phyloP scores from a whole-genome alignment of 2,329 filamentous ascomycete genomes.

The Magnaporthiopsis rhizophila region DNA sequence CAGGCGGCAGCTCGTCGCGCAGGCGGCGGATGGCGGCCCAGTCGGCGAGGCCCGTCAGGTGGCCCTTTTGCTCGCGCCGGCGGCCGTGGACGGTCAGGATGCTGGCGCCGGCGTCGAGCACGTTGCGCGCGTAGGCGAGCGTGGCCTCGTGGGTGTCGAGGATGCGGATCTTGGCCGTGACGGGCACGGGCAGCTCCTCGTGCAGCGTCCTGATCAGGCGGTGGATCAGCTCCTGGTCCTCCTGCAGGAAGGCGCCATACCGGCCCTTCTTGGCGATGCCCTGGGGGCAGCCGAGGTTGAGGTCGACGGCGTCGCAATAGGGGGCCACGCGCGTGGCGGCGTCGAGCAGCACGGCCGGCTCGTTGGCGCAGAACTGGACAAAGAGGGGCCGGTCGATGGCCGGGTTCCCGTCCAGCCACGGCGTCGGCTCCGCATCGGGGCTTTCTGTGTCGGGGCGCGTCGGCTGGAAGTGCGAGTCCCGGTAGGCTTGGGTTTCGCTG shows the following conservation, averaged over 20 bases:
- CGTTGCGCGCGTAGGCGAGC: slow-evolving; percentile 79
- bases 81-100: slow-evolving; percentile 91
- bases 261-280: slow-evolving; percentile 86
- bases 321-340: slow-evolving; percentile 74
- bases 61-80: slow-evolving; percentile 85
- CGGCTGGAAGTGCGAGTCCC: slow-evolving; percentile 74
- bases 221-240: slow-evolving; percentile 78
- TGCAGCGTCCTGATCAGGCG: slow-evolving; percentile 79
- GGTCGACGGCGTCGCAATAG: slow-evolving; percentile 88
- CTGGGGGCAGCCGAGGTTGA: slow-evolving; percentile 94
- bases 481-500: slow-evolving; percentile 65
- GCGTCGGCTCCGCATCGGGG: slow-evolving; percentile 17
- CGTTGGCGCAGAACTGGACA: slow-evolving; percentile 93
- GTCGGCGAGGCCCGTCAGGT: slow-evolving; percentile 87
- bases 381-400: slow-evolving; percentile 79
- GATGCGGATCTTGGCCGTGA: slow-evolving; percentile 92
- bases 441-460: slow-evolving; percentile 27
- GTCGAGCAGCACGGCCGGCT: slow-evolving; percentile 68
- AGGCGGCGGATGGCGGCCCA: slow-evolving; percentile 81
- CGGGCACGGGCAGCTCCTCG: slow-evolving; percentile 66
- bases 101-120: slow-evolving; percentile 80
- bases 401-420: slow-evolving; percentile 81
- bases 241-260: slow-evolving; percentile 92
- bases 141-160: slow-evolving; percentile 82
- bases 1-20: slow-evolving; percentile 70